Evolutionary conservation across 2,329 filamentous ascomycete genomes (phyloP).

Genomic region (Albifimbria verrucaria): DNA sequence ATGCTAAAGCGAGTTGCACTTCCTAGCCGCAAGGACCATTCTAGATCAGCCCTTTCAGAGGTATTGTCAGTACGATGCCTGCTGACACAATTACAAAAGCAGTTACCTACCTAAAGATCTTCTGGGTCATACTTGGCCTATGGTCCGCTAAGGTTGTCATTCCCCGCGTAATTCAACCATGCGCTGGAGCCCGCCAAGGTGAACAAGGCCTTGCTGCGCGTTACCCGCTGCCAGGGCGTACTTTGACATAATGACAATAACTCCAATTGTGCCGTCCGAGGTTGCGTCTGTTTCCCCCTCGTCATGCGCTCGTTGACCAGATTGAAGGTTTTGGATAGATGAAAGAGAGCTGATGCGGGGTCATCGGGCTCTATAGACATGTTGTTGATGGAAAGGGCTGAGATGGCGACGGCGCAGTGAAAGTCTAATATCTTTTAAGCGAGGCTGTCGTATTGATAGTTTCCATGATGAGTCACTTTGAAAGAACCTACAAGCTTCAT

Average conservation of each 20-base stretch:
- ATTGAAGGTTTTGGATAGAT: conserved; percentile 7
- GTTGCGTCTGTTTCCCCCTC: conserved; percentile 1
- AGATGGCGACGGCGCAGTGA: conserved; percentile 8
- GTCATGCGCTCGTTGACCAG: conserved; percentile 8
- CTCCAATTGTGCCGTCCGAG: conserved; percentile 8
- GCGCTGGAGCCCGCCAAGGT: conserved; percentile 7
- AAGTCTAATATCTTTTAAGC: conserved; percentile 1
- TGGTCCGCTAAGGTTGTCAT: not conserved
- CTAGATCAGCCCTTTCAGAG: conserved; percentile 10
- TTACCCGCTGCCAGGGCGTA: conserved; percentile 8
- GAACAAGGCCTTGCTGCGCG: conserved; percentile 6
- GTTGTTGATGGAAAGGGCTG: conserved; percentile 4
- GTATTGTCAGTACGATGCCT: not conserved
- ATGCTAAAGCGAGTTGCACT: conserved; percentile 2
- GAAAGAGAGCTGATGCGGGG: conserved; percentile 1
- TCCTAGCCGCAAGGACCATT: conserved; percentile 7
- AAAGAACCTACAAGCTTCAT: conserved; percentile 10
- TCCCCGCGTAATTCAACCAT: conserved; percentile 10
- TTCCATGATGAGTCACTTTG: not conserved
- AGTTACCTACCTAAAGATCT: conserved; percentile 8
- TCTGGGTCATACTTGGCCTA: conserved; percentile 1
- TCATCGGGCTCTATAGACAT: conserved; percentile 3
- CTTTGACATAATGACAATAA: conserved; percentile 6
- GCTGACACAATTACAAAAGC: not conserved
- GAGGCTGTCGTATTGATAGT: not conserved